phyloP scores from a whole-genome alignment of 73 alveolate species.

The Paramecium octaurelia region DNA sequence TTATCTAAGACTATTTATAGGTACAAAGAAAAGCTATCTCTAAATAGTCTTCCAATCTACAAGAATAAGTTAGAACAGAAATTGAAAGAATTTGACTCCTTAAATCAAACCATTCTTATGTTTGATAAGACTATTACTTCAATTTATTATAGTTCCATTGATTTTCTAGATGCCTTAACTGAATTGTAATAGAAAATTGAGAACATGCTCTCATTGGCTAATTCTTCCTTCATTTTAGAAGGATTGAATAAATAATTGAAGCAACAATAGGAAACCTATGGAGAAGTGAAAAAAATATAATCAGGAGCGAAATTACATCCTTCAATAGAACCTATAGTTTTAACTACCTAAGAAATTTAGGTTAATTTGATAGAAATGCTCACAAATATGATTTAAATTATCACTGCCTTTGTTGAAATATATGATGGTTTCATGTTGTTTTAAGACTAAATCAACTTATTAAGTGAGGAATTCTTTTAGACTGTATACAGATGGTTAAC shows the following conservation, averaged over 20 bases:
- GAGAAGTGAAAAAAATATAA: neutral
- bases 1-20: neutral
- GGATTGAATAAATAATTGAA: neutral
- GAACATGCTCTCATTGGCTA: conserved; percentile 1
- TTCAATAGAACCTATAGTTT: neutral
- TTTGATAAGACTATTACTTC: conserved; percentile 1
- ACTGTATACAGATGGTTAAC: conserved; percentile 40
- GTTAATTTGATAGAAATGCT: neutral
- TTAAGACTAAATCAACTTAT: neutral
- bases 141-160: conserved; percentile 15
- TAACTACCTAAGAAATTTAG: neutral
- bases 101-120: neutral
- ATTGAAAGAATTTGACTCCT: conserved; percentile 2
- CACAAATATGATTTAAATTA: neutral
- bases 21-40: conserved; percentile 1
- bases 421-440: conserved; percentile 35
- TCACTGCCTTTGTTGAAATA: neutral
- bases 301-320: neutral
- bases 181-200: neutral
- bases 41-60: conserved; percentile 25
- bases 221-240: neutral
- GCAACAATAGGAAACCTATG: neutral
- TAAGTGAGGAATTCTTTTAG: conserved; percentile 26
- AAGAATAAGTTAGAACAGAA: neutral
- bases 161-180: neutral